phyloP scores from a whole-genome alignment of 2,329 filamentous ascomycete species.

The Cercospora sojina region DNA sequence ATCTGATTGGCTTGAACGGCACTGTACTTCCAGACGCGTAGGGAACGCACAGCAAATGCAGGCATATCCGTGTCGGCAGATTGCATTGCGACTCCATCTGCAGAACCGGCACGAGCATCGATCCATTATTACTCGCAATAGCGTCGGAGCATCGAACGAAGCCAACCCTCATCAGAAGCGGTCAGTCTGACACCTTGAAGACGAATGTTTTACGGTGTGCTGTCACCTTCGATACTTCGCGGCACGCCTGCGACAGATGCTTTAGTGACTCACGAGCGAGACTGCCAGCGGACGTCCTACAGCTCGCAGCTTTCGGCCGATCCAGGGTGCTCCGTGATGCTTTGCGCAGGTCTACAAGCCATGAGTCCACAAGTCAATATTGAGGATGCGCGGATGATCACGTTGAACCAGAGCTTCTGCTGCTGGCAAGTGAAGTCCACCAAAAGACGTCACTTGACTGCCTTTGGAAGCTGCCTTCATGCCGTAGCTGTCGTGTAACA shows the following conservation, averaged over 20 bases:
- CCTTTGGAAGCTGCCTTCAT: not conserved
- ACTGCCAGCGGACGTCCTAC: not conserved
- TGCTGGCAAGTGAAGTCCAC: not conserved
- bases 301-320: not conserved
- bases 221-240: not conserved
- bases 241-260: not conserved
- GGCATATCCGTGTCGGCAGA: not conserved
- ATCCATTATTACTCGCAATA: not conserved
- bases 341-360: not conserved
- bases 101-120: not conserved
- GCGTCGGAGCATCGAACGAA: not conserved
- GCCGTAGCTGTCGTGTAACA: not conserved
- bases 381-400: not conserved
- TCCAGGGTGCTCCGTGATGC: not conserved
- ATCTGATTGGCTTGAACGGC: not conserved
- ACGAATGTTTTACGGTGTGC: not conserved
- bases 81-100: not conserved
- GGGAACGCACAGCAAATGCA: not conserved
- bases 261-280: not conserved
- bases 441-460: not conserved
- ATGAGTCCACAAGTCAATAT: not conserved
- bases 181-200: not conserved
- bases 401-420: not conserved
- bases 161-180: not conserved
- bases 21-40: not conserved